Conservation (phyloP, 345 rosid genomes). For the Acer campestre region DNA sequence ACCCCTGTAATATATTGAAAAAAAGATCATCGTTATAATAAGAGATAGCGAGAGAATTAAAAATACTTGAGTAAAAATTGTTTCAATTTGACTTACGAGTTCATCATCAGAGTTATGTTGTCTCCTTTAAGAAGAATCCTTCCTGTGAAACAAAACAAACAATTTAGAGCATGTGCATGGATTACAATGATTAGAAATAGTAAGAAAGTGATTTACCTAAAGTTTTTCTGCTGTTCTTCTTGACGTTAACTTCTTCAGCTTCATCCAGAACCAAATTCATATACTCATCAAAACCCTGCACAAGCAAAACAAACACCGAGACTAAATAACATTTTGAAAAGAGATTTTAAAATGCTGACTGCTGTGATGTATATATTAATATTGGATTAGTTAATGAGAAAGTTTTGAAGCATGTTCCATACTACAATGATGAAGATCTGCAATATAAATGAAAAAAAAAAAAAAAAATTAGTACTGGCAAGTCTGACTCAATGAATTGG, state of each 20-base stretch:
- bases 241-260: slow-evolving; percentile 89
- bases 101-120: slow-evolving; percentile 94
- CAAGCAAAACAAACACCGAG: slow-evolving; percentile 11
- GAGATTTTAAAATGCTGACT: background rate
- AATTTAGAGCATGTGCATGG: background rate
- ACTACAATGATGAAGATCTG: too few relatives aligned
- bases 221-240: slow-evolving; percentile 82
- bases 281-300: slow-evolving; percentile 94
- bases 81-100: slow-evolving; percentile 50
- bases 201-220: slow-evolving; percentile 47
- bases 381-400: background rate
- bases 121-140: slow-evolving; percentile 92
- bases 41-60: background rate
- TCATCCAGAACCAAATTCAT: slow-evolving; percentile 98
- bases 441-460: too few relatives aligned
- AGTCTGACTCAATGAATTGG: background rate
- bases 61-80: background rate
- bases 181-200: background rate
- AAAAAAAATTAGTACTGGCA: background rate
- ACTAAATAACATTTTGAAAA: background rate
- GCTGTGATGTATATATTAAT: background rate
- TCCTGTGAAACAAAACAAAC: slow-evolving; percentile 45
- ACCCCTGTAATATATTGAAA: slow-evolving; percentile 40
- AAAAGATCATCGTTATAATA: background rate
- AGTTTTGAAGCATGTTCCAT: background rate